A percentile compares a stretch with the other conserved stretches of the same genome.
phyloP scores from a whole-genome alignment of 1,284 basidiomycete species.

The Papiliotrema terrestris region DNA sequence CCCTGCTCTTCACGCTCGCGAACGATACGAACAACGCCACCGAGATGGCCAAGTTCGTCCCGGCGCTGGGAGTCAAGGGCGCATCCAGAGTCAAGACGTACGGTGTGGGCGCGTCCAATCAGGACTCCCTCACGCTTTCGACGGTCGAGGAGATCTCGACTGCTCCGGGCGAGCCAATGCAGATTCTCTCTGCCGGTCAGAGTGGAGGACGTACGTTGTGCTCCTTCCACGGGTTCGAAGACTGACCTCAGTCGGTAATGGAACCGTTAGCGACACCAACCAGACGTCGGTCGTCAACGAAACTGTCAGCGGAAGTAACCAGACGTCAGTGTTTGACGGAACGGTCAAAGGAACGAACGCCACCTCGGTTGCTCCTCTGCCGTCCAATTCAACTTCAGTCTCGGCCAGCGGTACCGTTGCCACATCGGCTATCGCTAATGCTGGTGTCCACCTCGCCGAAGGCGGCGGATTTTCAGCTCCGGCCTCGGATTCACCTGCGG shows the following conservation, averaged over 20 bases:
- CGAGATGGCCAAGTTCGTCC: background rate
- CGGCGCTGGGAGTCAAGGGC: background rate
- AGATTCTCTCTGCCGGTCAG: background rate
- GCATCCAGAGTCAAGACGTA: constrained; percentile 1
- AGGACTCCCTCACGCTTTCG: background rate
- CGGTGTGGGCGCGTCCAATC: background rate
- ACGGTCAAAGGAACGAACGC: too few species aligned
- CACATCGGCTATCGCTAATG: background rate
- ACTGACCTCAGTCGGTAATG: background rate
- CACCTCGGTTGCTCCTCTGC: too few species aligned
- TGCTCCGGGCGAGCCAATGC: background rate
- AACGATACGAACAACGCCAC: background rate
- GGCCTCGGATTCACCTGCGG: background rate
- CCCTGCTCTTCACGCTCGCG: constrained; percentile 3
- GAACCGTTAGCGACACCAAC: background rate
- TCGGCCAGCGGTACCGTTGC: background rate
- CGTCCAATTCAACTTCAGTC: background rate
- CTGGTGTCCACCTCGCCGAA: background rate
- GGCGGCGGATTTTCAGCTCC: background rate
- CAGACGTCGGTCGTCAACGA: background rate
- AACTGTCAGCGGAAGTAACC: too few species aligned
- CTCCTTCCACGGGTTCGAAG: background rate
- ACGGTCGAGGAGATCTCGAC: constrained; percentile 1
- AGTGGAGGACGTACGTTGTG: background rate
- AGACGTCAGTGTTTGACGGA: too few species aligned